A percentile compares a stretch with the other conserved stretches of the same genome.
Conservation (phyloP, 352 stramenopile genomes). For the Discostella stelligera region DNA sequence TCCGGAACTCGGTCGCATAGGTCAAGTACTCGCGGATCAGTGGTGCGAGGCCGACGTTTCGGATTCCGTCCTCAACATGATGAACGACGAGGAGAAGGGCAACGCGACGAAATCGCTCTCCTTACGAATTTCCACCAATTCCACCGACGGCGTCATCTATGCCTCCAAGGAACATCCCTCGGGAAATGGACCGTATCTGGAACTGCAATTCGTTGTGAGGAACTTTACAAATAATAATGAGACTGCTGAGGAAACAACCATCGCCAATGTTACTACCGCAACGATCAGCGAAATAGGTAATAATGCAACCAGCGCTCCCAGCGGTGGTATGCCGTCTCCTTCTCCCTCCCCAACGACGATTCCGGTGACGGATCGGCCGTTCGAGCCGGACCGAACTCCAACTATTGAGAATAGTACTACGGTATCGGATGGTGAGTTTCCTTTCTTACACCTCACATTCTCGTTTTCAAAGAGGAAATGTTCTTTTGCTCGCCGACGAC, state of each 20-base stretch:
- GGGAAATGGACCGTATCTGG: slow-evolving; percentile 22
- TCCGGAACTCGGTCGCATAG: background rate
- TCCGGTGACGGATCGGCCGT: background rate
- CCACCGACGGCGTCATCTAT: slow-evolving; percentile 38
- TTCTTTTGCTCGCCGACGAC: too few relatives aligned
- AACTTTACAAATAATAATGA: too few relatives aligned
- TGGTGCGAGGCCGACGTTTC: slow-evolving; percentile 32
- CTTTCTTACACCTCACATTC: background rate
- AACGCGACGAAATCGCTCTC: background rate
- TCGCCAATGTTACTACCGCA: background rate
- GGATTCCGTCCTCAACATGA: background rate
- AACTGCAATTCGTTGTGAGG: slow-evolving; percentile 22
- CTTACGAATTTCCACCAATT: slow-evolving; percentile 36
- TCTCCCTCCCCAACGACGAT: background rate
- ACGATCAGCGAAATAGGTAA: background rate
- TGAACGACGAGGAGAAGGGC: background rate
- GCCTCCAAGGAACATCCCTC: slow-evolving; percentile 19
- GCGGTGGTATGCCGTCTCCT: background rate
- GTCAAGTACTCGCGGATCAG: background rate
- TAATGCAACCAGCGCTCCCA: background rate
- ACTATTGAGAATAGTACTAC: background rate
- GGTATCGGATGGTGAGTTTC: background rate
- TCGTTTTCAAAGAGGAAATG: too few relatives aligned
- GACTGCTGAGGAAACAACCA: too few relatives aligned
- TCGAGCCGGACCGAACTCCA: slow-evolving; percentile 7